Conservation (phyloP, 345 rosid species). For the Fremontodendron californicum region DNA sequence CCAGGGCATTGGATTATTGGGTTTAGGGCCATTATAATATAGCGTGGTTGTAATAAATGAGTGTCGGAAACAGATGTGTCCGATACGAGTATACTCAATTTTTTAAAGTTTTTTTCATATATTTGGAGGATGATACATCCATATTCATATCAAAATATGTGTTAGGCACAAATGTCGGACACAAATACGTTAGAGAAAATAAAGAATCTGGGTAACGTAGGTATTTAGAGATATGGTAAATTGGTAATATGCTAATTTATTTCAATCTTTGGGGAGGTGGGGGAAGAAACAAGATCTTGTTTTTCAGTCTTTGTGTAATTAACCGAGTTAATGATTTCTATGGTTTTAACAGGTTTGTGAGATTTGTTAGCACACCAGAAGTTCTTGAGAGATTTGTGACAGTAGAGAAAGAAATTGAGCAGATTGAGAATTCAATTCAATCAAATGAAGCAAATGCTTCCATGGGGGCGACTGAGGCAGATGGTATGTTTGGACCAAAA, state of each 20-base stretch:
- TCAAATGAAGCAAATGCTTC: slow-evolving; percentile 52
- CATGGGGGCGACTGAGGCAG: slow-evolving; percentile 34
- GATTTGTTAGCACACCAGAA: slow-evolving; percentile 92
- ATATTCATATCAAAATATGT: no score
- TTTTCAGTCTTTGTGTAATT: neutral
- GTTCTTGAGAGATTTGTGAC: slow-evolving; percentile 92
- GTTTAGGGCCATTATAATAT: neutral
- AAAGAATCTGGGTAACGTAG: no score
- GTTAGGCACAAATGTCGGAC: no score
- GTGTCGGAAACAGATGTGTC: no score
- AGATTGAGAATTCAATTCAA: slow-evolving; percentile 74
- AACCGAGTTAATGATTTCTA: neutral
- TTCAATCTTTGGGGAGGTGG: neutral
- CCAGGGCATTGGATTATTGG: neutral
- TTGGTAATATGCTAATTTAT: no score
- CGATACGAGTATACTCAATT: no score
- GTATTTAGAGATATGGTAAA: neutral
- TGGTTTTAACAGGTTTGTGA: slow-evolving; percentile 59
- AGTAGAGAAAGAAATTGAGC: slow-evolving; percentile 73
- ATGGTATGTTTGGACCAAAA: slow-evolving; percentile 37
- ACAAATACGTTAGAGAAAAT: no score
- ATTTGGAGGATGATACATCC: neutral
- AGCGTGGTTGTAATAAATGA: neutral
- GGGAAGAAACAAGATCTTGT: neutral
- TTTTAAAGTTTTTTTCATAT: no score